Conservation (phyloP, 2,329 filamentous ascomycete genomes). For the Hypoxylon sp. region DNA sequence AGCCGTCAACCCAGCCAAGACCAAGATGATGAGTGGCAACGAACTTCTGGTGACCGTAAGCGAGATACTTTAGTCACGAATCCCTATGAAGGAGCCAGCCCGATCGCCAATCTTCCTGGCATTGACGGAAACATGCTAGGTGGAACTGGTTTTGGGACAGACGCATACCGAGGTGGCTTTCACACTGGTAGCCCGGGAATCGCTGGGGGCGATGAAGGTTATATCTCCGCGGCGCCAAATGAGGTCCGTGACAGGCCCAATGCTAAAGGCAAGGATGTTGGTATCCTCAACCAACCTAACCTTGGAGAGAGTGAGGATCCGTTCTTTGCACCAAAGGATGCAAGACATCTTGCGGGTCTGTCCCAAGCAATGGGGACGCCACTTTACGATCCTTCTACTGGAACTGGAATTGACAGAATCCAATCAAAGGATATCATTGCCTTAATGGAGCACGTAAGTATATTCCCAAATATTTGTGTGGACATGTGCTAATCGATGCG, state of each 20-base stretch:
- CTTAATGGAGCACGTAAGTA: constrained; percentile 90
- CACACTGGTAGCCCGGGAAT: constrained; percentile 69
- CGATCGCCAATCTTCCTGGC: constrained; percentile 67
- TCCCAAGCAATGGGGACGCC: constrained; percentile 93
- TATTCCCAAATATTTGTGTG: constrained; percentile 3
- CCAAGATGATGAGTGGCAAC: constrained; percentile 74
- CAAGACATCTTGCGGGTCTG: constrained; percentile 84
- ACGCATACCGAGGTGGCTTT: constrained; percentile 61
- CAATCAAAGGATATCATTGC: constrained; percentile 97
- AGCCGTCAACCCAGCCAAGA: constrained; percentile 69
- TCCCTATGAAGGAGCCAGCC: constrained; percentile 75
- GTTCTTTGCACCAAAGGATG: constrained; percentile 72
- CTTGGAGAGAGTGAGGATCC: constrained; percentile 72
- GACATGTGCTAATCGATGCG: constrained; percentile 46
- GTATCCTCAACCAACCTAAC: constrained; percentile 66
- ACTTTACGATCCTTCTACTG: constrained; percentile 89
- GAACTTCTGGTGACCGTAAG: constrained; percentile 73
- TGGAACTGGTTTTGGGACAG: constrained; percentile 54
- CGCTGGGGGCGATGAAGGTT: constrained; percentile 85
- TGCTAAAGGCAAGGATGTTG: constrained; percentile 68
- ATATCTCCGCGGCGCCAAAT: constrained; percentile 80
- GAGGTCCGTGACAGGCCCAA: constrained; percentile 66
- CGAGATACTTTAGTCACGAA: constrained; percentile 76
- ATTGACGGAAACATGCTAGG: constrained; percentile 65
- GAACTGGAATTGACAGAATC: constrained; percentile 88